Conservation (phyloP, 1,284 basidiomycete species). For the Testicularia cyperi region DNA sequence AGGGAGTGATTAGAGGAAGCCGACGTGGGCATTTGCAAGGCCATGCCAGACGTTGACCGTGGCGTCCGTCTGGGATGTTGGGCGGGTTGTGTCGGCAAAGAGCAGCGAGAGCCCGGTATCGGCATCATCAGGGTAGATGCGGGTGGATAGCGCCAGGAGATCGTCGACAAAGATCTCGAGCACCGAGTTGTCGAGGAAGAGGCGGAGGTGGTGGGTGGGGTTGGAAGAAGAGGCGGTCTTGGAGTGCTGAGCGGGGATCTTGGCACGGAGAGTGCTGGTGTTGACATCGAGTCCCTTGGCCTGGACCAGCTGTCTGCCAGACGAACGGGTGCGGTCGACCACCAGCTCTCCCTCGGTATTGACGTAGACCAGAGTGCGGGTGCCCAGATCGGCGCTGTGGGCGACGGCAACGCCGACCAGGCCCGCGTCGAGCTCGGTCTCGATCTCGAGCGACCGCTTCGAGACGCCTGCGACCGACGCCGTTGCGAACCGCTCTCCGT, state of each 20-base stretch:
- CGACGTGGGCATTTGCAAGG: slow-evolving; percentile 7
- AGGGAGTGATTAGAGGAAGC: background rate
- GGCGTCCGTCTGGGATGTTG: background rate
- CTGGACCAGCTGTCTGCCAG: slow-evolving; percentile 9
- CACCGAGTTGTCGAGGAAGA: slow-evolving; percentile 49
- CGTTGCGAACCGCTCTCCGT: background rate
- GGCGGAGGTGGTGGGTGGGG: slow-evolving; percentile 11
- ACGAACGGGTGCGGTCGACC: slow-evolving; percentile 24
- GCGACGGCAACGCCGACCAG: slow-evolving; percentile 23
- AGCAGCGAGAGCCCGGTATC: slow-evolving; percentile 20
- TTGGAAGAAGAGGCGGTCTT: background rate
- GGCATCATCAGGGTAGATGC: slow-evolving; percentile 35
- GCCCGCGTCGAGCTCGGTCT: slow-evolving; percentile 5
- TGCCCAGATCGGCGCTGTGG: slow-evolving; percentile 20
- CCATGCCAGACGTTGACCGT: slow-evolving; percentile 20
- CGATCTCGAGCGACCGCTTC: slow-evolving; percentile 22
- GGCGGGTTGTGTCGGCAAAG: background rate
- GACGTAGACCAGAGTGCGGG: slow-evolving; percentile 20
- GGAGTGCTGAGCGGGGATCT: slow-evolving; percentile 1
- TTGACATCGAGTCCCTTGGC: slow-evolving; percentile 23
- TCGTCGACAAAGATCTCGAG: slow-evolving; percentile 47
- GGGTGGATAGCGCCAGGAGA: slow-evolving; percentile 29
- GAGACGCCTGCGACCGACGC: slow-evolving; percentile 1
- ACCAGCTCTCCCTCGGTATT: slow-evolving; percentile 7
- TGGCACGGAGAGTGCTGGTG: slow-evolving; percentile 14